Percentiles rank a stretch among this genome's conserved stretches.
phyloP scores from a whole-genome alignment of 805 yeast species.

The Candida caryicola region DNA sequence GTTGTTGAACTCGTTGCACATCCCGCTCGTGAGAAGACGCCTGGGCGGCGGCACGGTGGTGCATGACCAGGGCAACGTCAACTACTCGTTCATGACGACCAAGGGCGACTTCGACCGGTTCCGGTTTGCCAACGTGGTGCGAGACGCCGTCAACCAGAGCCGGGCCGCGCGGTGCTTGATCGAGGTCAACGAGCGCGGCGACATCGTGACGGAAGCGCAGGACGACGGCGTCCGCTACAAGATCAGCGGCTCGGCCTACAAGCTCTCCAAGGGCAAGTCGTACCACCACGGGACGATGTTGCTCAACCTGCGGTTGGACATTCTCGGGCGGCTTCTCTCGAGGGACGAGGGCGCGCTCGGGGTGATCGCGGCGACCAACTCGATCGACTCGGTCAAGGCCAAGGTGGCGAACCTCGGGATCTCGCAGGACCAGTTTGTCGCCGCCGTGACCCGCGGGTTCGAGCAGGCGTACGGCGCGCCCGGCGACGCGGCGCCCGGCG shows the following conservation, averaged over 20 bases:
- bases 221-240: conserved; percentile 41
- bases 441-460: conserved; percentile 43
- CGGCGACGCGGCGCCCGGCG: conserved; percentile 1
- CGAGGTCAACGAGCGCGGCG: conserved; percentile 72
- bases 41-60: conserved; percentile 98
- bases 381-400: conserved; percentile 75
- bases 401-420: conserved; percentile 68
- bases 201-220: conserved; percentile 50
- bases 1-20: conserved; percentile 43
- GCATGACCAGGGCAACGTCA: conserved; percentile 86
- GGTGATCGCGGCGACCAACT: conserved; percentile 44
- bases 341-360: conserved; percentile 42
- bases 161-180: conserved; percentile 24
- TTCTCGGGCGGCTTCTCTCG: conserved; percentile 57
- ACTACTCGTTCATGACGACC: conserved; percentile 76
- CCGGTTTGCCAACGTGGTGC: conserved; percentile 49
- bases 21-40: conserved; percentile 72
- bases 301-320: conserved; percentile 59
- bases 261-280: conserved; percentile 74
- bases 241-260: conserved; percentile 91
- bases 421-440: conserved; percentile 44
- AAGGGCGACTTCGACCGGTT: conserved; percentile 62
- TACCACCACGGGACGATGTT: conserved; percentile 98
- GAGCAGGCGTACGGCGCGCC: conserved; percentile 24
- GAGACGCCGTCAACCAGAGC: conserved; percentile 24